Percentiles rank a stretch among this genome's conserved stretches.
Conservation (phyloP, 805 yeast genomes). For the Barnettozyma californica region DNA sequence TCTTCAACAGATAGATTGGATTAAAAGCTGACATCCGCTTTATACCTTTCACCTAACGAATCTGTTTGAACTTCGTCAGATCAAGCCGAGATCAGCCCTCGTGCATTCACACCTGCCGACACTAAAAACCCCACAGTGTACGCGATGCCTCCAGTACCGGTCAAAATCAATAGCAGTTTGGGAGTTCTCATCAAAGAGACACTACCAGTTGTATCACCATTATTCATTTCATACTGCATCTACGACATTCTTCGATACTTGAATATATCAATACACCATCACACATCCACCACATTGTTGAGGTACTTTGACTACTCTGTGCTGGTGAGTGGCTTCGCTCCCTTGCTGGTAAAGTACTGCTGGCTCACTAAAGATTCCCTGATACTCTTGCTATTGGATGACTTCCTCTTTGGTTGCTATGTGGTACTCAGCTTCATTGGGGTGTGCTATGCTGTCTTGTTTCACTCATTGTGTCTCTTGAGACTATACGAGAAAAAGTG, state of each 20-base stretch:
- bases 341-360: slow-evolving; percentile 7
- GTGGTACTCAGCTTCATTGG: slow-evolving; percentile 8
- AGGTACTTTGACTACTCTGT: slow-evolving; percentile 15
- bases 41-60: too few relatives aligned
- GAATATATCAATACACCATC: background rate
- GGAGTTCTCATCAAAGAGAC: slow-evolving; percentile 12
- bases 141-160: slow-evolving; percentile 1
- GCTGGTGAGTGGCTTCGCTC: slow-evolving; percentile 14
- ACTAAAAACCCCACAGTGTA: background rate
- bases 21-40: too few relatives aligned
- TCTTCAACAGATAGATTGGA: too few relatives aligned
- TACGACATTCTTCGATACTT: slow-evolving; percentile 14
- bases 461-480: slow-evolving; percentile 16
- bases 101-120: background rate
- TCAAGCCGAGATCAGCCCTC: background rate
- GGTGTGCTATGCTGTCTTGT: slow-evolving; percentile 14
- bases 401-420: slow-evolving; percentile 7
- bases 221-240: slow-evolving; percentile 15
- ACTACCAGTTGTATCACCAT: slow-evolving; percentile 16
- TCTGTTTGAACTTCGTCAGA: background rate
- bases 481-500: slow-evolving; percentile 21
- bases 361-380: background rate
- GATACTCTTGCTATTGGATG: background rate
- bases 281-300: slow-evolving; percentile 14
- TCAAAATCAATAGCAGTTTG: slow-evolving; percentile 8